Evolutionary conservation across 1,284 basidiomycete species (phyloP), one percentile per base, ranked within the genome.

Genomic region (Melampsora larici-populina): DNA sequence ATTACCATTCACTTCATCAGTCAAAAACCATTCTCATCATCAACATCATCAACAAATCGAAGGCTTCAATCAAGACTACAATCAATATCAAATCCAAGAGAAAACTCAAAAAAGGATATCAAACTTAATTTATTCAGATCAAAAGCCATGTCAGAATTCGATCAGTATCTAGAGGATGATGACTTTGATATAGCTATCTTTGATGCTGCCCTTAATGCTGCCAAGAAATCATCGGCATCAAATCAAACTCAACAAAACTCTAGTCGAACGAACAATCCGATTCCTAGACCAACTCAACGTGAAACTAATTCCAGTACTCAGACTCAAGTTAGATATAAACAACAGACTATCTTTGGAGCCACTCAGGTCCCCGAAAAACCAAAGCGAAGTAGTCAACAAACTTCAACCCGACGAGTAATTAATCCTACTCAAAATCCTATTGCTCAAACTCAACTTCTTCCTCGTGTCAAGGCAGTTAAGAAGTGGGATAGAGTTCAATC

Each of bases 61-160:
- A 15, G 9, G 15, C 15, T 43, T 15, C 43, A 40, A 40, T 40
- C 36, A 40, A 40, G 36, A 40, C 7, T 40, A 40, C 43, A 43
- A 15, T 43, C 43, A 43, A 13, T 3, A 43, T 43, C 11, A 43
- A 43, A 15, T 43, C 43, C 11, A 43, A 43, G 15, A 13, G 3
- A 15, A 43, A 43, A 43, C 43, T 43, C 15, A 11, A 1, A 43
- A 15, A 9, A 43, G 36, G 11, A 43, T 13, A 15, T 43, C 43
- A 43, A 43, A 43, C 43, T 43, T 13, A 43, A 43, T 15, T 43
- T 13, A 43, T 43, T 43, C 43, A 43, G 0, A 13, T 15, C 43
- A 43, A 43, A 58, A 21, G 46, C 24, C 70, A 74, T 74, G 71
- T 74, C 71, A 46, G 71, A 74, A n/a, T 46, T 74, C 49, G 71